Percentiles rank a stretch among this genome's conserved stretches.
These are phyloP conservation scores for Diaporthe sp. DNA, from an alignment of 2,329 filamentous ascomycete genomes.

Conservation along the genomic window DNA sequence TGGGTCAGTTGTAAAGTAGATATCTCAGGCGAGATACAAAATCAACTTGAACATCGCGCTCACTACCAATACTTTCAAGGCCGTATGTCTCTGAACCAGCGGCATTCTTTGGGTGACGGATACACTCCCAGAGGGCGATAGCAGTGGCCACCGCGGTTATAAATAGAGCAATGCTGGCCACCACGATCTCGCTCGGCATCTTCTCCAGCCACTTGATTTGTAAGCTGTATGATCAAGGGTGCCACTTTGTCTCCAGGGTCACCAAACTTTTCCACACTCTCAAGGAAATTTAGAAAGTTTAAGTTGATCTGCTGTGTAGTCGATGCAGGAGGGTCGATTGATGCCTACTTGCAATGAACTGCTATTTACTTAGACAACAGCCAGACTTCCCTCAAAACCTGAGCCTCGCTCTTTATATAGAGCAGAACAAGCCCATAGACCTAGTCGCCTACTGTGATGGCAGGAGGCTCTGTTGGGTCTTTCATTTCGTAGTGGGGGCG, in stretches of 20 bases:
- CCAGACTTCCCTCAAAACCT: background rate
- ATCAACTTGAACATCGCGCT: background rate
- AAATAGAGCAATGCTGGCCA: background rate
- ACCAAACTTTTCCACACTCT: no score
- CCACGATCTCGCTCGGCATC: background rate
- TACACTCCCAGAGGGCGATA: conserved; percentile 13
- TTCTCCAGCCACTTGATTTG: no score
- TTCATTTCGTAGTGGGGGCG: background rate
- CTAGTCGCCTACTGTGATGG: background rate
- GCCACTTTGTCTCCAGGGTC: no score
- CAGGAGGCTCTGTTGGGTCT: background rate
- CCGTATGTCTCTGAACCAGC: background rate
- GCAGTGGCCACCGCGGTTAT: conserved; percentile 5
- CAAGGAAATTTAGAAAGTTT: no score
- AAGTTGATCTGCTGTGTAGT: no score
- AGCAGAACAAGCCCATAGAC: background rate
- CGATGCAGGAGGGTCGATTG: background rate
- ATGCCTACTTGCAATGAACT: background rate
- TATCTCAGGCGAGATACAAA: no score
- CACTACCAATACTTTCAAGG: background rate
- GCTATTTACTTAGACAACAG: no score
- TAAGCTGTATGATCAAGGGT: no score
- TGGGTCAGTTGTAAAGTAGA: no score
- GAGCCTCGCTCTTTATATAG: background rate
- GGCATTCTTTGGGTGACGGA: background rate